A percentile compares a stretch with the other conserved stretches of the same genome.
These are phyloP conservation scores for Candida piceae DNA, from an alignment of 805 yeast species.

Conservation along the genomic window DNA sequence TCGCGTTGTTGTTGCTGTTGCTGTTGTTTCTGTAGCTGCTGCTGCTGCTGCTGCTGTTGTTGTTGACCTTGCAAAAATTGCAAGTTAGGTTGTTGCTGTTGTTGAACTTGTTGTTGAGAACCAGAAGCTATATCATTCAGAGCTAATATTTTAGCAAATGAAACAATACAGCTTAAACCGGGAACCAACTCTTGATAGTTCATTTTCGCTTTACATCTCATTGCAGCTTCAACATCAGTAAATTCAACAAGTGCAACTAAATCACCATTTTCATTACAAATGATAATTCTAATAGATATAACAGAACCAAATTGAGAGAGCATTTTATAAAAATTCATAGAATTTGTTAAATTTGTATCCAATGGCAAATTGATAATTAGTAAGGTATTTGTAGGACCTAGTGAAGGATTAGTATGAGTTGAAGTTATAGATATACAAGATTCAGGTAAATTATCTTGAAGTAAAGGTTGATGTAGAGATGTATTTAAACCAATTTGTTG, in stretches of 20 bases:
- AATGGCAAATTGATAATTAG: slow-evolving; percentile 76
- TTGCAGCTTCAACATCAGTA: slow-evolving; percentile 65
- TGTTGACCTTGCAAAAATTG: background rate
- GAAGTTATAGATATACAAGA: slow-evolving; percentile 59
- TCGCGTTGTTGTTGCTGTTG: slow-evolving; percentile 3
- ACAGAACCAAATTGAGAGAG: slow-evolving; percentile 60
- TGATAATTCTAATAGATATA: slow-evolving; percentile 55
- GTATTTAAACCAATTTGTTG: background rate
- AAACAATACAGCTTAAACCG: slow-evolving; percentile 69
- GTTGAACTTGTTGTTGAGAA: slow-evolving; percentile 21
- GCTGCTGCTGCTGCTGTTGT: slow-evolving; percentile 5
- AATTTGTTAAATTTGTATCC: slow-evolving; percentile 32
- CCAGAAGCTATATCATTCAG: slow-evolving; percentile 10
- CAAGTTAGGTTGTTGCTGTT: background rate
- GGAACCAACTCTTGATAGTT: slow-evolving; percentile 81
- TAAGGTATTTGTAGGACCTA: slow-evolving; percentile 74
- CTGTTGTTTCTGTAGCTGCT: slow-evolving; percentile 5
- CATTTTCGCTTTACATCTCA: slow-evolving; percentile 69
- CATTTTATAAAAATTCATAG: slow-evolving; percentile 50
- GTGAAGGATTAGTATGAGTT: slow-evolving; percentile 60
- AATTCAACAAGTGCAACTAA: slow-evolving; percentile 65
- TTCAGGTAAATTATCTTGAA: slow-evolving; percentile 58
- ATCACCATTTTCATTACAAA: slow-evolving; percentile 29
- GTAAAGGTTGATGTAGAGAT: slow-evolving; percentile 22
- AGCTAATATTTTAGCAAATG: slow-evolving; percentile 70